These are phyloP conservation scores for Wallacemonas collosoma DNA, from an alignment of 208 protist genomes.

Conservation along the genomic window DNA sequence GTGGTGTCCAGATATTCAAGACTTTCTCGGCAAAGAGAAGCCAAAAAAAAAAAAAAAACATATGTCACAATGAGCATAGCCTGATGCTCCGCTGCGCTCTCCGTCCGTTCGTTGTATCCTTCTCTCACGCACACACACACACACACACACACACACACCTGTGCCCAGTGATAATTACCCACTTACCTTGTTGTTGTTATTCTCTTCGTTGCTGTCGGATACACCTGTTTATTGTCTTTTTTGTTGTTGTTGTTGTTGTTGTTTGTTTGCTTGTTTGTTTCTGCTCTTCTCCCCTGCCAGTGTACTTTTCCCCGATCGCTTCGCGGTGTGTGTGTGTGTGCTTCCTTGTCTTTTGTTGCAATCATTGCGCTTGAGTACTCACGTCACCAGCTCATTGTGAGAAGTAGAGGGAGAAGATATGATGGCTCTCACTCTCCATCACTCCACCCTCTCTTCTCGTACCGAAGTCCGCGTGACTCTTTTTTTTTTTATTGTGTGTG, in stretches of 20 bases:
- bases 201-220: too few species aligned
- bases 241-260: too few species aligned
- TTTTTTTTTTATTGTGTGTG: not conserved
- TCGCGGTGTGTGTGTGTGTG: constrained; percentile 14
- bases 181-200: too few species aligned
- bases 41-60: not conserved
- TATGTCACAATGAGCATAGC: too few species aligned
- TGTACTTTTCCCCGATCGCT: not conserved
- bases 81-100: not conserved
- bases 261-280: too few species aligned
- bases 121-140: constrained; percentile 10
- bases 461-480: not conserved
- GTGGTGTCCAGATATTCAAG: too few species aligned
- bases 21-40: not conserved
- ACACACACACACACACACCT: not conserved
- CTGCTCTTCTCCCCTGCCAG: not conserved
- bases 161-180: too few species aligned
- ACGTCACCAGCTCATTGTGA: not conserved
- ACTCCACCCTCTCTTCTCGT: not conserved
- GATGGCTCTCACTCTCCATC: constrained; percentile 4
- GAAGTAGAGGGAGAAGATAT: too few species aligned
- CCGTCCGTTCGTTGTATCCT: constrained; percentile 9
- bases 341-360: not conserved
- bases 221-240: too few species aligned
- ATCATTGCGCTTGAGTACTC: not conserved